Evolutionary conservation across 2,329 filamentous ascomycete genomes (phyloP).

Genomic region (Colletotrichum sansevieriae): DNA sequence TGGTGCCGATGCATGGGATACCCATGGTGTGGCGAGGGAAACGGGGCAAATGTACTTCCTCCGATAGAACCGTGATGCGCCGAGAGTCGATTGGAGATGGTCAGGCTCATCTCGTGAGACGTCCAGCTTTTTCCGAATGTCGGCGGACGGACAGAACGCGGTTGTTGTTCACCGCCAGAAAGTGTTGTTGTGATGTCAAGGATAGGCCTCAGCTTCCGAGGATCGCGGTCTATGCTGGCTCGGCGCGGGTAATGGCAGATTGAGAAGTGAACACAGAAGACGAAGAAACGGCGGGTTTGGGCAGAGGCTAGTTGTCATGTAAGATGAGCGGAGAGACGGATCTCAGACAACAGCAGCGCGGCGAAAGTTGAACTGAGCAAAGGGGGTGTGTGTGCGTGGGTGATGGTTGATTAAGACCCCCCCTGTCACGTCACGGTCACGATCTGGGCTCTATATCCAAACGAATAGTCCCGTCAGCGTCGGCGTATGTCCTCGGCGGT

Average conservation of each 20-base stretch:
- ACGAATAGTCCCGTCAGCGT: no score
- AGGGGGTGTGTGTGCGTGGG: slow-evolving; percentile 3
- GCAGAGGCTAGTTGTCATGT: slow-evolving; percentile 34
- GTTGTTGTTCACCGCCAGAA: not conserved
- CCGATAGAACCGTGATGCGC: slow-evolving; percentile 38
- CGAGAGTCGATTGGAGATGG: slow-evolving; percentile 33
- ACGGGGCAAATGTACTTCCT: slow-evolving; percentile 29
- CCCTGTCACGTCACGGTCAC: slow-evolving; percentile 14
- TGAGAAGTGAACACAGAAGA: slow-evolving; percentile 18
- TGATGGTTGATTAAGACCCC: slow-evolving; percentile 16
- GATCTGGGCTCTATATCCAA: slow-evolving; percentile 13
- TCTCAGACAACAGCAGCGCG: slow-evolving; percentile 28
- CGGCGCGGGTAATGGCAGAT: slow-evolving; percentile 21
- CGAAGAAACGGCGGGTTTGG: not conserved
- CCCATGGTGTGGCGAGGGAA: slow-evolving; percentile 36
- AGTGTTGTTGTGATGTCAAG: no score
- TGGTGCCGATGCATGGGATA: slow-evolving; percentile 38
- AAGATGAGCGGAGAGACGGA: slow-evolving; percentile 26
- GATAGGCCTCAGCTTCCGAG: not conserved
- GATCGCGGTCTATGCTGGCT: slow-evolving; percentile 8
- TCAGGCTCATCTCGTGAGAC: slow-evolving; percentile 36
- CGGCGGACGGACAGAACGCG: not conserved
- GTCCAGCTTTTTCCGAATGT: slow-evolving; percentile 2
- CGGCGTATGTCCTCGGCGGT: not conserved
- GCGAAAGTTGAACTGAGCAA: slow-evolving; percentile 13